Base-by-base conservation (phyloP, 306 rosid species). In the Spatholobus suberectus region DNA sequence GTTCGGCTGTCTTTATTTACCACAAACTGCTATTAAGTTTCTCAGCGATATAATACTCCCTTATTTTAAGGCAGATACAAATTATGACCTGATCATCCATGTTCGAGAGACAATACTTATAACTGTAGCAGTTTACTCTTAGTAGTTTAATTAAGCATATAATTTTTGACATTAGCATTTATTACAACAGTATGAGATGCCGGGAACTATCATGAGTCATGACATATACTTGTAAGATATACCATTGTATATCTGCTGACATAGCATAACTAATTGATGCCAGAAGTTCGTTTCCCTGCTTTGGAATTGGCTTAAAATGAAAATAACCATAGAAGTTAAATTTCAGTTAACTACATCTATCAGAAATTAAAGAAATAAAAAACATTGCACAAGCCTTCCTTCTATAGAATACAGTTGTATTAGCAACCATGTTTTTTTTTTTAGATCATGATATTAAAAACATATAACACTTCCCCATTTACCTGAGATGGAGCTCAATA, bases 291-390 rank as follows among this genome's bases (percentile, higher is more conserved):
- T 61, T 70, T 10, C 74, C 4, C 46, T 44, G 82, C 41, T 49
- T 70, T 49, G 74, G 23, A n/a, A 61, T 24, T 46, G 65, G 67
- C 52, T 76, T 44, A 4, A 38, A 23, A 35, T 69, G 17, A 6
- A 55, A 69, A 69, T 46, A 32, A 76, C 55, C 54, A 68, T 34
- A 17, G 29, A 67, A 35, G 52, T 24, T 37, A 27, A 34, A 83
- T 47, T 38, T 63, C 23, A 43, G 78, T 17, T 23, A 79, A 24
- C 63, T 3, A 44, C 66, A 76, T 70, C 70, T 62, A 46, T 43
- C 46, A 51, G 13, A 61, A 73, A 29, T 21, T 13, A 55, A 40
- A 75, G 34, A 57, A n/a, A 57, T 20, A 38, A 59, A 75, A 70
- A 41, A 32, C n/a, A 49, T 29, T 70, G 12, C 18, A 69, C 57